A percentile compares a stretch with the other conserved stretches of the same genome.
Conservation (phyloP, 768 basidiomycete genomes). For the Lentinula edodes region DNA sequence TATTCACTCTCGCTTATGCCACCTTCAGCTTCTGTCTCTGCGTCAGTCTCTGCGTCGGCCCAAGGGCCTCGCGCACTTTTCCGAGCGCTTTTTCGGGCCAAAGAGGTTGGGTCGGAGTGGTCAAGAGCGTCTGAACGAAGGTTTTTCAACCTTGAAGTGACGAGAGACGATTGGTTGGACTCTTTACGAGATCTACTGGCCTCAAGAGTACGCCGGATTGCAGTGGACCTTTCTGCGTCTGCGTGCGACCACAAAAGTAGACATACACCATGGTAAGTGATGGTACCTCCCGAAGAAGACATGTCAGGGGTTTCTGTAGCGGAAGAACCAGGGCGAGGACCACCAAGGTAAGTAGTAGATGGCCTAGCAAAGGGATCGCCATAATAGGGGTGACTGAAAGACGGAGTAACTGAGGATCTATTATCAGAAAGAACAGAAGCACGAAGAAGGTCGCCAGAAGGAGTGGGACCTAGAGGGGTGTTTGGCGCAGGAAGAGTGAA, state of each 20-base stretch:
- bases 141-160: conserved; percentile 61
- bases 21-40: conserved; percentile 69
- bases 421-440: conserved; percentile 68
- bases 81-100: conserved; percentile 52
- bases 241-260: conserved; percentile 96
- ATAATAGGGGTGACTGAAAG: conserved; percentile 68
- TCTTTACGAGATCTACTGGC: conserved; percentile 75
- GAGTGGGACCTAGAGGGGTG: conserved; percentile 71
- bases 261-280: conserved; percentile 88
- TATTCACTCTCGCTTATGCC: conserved; percentile 85
- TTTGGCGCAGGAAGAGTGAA: conserved; percentile 77
- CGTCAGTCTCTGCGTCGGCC: conserved; percentile 68
- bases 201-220: conserved; percentile 80
- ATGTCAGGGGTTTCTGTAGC: conserved; percentile 24
- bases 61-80: conserved; percentile 64
- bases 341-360: conserved; percentile 73
- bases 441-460: conserved; percentile 66
- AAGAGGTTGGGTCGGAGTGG: conserved; percentile 47
- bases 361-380: conserved; percentile 78
- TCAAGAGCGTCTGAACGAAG: conserved; percentile 52
- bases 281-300: conserved; percentile 28
- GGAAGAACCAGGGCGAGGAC: conserved; percentile 19
- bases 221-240: conserved; percentile 78
- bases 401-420: conserved; percentile 61
- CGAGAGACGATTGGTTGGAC: conserved; percentile 61